These are phyloP conservation scores for Saccharomycopsis fodiens DNA, from an alignment of 805 yeast genomes.

Conservation along the genomic window DNA sequence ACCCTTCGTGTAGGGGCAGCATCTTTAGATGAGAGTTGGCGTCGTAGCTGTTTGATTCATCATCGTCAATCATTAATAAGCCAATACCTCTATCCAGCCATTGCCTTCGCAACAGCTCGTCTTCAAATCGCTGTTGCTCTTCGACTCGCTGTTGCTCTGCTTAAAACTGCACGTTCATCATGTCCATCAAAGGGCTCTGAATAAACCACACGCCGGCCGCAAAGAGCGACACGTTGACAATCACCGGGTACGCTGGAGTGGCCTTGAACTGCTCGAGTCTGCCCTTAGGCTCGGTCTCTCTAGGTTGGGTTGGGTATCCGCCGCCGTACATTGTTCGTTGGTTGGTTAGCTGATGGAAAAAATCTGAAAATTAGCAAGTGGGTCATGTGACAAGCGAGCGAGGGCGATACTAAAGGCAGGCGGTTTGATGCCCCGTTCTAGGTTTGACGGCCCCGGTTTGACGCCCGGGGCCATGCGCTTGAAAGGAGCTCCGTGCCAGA, in stretches of 20 bases:
- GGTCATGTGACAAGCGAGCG: background rate
- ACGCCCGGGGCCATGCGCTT: background rate
- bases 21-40: too few relatives aligned
- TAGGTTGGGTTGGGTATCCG: constrained; percentile 6
- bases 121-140: too few relatives aligned
- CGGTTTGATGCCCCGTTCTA: background rate
- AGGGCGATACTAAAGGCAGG: background rate
- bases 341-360: background rate
- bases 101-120: too few relatives aligned
- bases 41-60: too few relatives aligned
- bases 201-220: constrained; percentile 69
- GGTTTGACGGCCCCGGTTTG: background rate
- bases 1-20: too few relatives aligned
- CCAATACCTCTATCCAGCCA: too few relatives aligned
- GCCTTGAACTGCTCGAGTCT: constrained; percentile 45
- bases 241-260: constrained; percentile 59
- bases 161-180: constrained; percentile 78
- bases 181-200: constrained; percentile 73
- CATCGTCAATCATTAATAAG: too few relatives aligned
- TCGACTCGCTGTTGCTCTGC: too few relatives aligned
- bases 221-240: constrained; percentile 56
- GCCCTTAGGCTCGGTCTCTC: constrained; percentile 17
- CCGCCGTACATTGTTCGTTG: constrained; percentile 14
- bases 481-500: background rate
- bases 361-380: too few relatives aligned